phyloP scores from a whole-genome alignment of 495 filamentous ascomycete species.

The Amphirosellinia nigrospora region DNA sequence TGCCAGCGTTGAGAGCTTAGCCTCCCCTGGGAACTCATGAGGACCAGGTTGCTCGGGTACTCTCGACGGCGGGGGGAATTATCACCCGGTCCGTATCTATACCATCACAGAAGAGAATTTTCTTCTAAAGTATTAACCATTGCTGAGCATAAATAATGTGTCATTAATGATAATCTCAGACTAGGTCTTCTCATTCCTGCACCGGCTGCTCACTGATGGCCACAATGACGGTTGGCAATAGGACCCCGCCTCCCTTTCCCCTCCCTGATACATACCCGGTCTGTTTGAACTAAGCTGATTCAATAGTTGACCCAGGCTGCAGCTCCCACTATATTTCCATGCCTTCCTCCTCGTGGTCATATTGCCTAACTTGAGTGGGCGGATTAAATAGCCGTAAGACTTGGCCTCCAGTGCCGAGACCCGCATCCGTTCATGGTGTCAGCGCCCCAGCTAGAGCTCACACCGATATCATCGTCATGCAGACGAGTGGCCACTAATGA shows the following conservation, averaged over 20 bases:
- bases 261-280: not conserved
- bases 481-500: not conserved
- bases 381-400: too few species aligned
- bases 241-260: not conserved
- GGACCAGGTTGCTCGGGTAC: not conserved
- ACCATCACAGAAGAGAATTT: not conserved
- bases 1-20: not conserved
- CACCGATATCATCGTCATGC: slow-evolving; percentile 3
- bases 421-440: not conserved
- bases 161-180: not conserved
- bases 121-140: not conserved
- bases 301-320: too few species aligned
- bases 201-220: not conserved
- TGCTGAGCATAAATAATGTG: not conserved
- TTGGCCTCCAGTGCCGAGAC: not conserved
- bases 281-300: not conserved
- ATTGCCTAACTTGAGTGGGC: not conserved
- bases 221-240: not conserved
- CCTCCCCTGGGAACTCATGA: not conserved
- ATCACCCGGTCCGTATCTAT: too few species aligned
- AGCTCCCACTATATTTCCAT: too few species aligned
- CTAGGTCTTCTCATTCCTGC: not conserved
- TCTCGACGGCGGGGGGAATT: not conserved
- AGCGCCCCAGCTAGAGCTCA: not conserved
- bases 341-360: not conserved